A percentile compares a stretch with the other conserved stretches of the same genome.
Evolutionary conservation across 1,139 yeast species (phyloP).

Genomic region (Candida albicans): DNA sequence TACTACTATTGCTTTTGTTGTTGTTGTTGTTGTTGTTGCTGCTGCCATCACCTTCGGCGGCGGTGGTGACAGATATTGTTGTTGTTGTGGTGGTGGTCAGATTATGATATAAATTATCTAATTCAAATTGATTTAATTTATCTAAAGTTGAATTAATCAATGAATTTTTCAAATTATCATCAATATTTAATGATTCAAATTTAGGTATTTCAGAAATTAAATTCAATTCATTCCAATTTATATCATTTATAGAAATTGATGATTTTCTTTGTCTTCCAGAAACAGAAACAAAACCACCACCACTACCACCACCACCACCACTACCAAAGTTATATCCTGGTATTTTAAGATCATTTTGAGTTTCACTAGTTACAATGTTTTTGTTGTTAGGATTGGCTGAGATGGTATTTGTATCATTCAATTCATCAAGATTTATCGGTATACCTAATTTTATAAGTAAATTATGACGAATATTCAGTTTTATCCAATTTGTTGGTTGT

Average conservation of each 20-base stretch:
- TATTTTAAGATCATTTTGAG: not conserved
- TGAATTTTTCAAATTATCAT: conserved; percentile 20
- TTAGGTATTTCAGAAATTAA: conserved; percentile 21
- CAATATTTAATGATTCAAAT: conserved; percentile 22
- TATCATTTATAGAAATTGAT: conserved; percentile 28
- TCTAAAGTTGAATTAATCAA: conserved; percentile 25
- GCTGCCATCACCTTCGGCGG: no score
- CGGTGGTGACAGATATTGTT: no score
- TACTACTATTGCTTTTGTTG: no score
- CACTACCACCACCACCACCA: not conserved
- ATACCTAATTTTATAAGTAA: conserved; percentile 57
- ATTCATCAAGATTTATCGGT: conserved; percentile 58
- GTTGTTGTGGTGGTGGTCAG: no score
- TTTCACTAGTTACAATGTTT: no score
- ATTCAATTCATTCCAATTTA: conserved; percentile 33
- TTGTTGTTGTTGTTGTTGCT: no score
- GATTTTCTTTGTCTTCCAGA: conserved; percentile 15
- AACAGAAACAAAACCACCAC: not conserved
- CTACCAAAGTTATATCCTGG: not conserved
- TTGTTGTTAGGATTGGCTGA: not conserved
- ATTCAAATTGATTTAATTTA: conserved; percentile 33
- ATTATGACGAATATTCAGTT: conserved; percentile 56
- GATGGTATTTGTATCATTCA: conserved; percentile 16
- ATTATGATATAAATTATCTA: conserved; percentile 26
- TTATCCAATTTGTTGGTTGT: conserved; percentile 58